Base-by-base conservation (phyloP, 768 basidiomycete species). In the Zangia roseola region DNA sequence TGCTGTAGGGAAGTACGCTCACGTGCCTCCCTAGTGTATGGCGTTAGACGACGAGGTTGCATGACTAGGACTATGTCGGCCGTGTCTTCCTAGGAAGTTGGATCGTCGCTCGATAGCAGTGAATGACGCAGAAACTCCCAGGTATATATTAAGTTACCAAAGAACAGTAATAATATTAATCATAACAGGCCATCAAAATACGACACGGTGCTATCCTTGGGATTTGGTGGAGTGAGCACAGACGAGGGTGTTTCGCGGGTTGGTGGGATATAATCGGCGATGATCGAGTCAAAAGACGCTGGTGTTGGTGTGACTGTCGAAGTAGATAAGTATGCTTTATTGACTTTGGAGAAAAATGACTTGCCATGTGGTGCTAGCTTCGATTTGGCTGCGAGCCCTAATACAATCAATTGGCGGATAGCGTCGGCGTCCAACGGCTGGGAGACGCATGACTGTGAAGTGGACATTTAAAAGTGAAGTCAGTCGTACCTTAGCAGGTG, bases 231-330 rank as follows among this genome's bases (percentile, higher is more conserved):
- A 33, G 37, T 16, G 6, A 38, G 35, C 23, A 43, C 17, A 40
- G 39, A 31, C 14, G 56, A 34, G 36, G 44, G 16, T 19, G 57
- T 38, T 45, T 68, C 60, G 8, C 56, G 59, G 6, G 69, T 20
- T 10, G 71, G 54, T 17, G 82, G 83, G 20, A 83, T 70, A 61
- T 91, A 91, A 65, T 90, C 89, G 2, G 81, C 79, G 41, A 91
- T 74, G 43, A 92, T 68, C 6, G 86, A 83, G 62, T 91, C 84
- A 56, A 91, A 91, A 49, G 83, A 80, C 0, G 71, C 62, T 12
- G 70, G 64, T n/a, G 71, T 60, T 49, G 69, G 63, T 24, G 76
- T 64, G 17, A 45, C 79, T 84, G 48, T 23, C 39, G 38, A 48
- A 23, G 12, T n/a, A 31, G 49, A 48, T 56, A 55, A 56, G 40